Conservation (phyloP, 176 grass and related monocot species). For the Oryza rufipogon region DNA sequence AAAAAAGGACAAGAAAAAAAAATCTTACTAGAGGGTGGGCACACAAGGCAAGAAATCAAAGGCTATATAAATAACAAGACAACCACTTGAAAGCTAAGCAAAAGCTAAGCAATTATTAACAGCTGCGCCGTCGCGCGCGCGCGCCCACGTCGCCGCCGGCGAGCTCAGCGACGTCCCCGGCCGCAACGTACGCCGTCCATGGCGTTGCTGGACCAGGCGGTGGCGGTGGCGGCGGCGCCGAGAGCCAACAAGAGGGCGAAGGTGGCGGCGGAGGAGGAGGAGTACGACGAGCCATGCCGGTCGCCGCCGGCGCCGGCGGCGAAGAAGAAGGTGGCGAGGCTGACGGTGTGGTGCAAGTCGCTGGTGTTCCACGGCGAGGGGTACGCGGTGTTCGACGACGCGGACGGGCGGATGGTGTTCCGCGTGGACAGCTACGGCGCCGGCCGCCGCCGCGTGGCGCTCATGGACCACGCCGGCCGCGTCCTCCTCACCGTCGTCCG, state of each 20-base stretch:
- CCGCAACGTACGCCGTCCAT: not conserved
- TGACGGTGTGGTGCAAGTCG: slow-evolving; percentile 77
- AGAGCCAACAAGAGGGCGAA: slow-evolving; percentile 9
- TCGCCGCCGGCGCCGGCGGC: not conserved
- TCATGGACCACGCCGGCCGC: slow-evolving; percentile 60
- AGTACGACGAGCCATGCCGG: not conserved
- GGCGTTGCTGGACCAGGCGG: not conserved
- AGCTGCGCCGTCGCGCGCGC: not conserved
- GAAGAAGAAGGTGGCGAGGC: not conserved
- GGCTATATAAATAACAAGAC: slow-evolving; percentile 1
- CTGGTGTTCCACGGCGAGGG: slow-evolving; percentile 66
- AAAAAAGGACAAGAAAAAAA: not conserved
- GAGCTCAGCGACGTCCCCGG: not conserved
- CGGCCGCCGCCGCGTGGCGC: slow-evolving; percentile 44
- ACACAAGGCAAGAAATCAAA: not conserved
- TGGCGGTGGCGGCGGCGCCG: not conserved
- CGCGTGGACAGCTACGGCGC: slow-evolving; percentile 54
- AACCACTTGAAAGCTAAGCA: not conserved
- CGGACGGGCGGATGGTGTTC: slow-evolving; percentile 54
- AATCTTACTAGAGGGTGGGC: not conserved
- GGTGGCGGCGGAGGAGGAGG: not conserved
- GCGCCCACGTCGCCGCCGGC: slow-evolving; percentile 15
- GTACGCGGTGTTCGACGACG: slow-evolving; percentile 64
- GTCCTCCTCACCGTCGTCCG: slow-evolving; percentile 65
- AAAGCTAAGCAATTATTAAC: not conserved